Evolutionary conservation across 352 stramenopile species (phyloP).

Genomic region (Pythium oligandrum): DNA sequence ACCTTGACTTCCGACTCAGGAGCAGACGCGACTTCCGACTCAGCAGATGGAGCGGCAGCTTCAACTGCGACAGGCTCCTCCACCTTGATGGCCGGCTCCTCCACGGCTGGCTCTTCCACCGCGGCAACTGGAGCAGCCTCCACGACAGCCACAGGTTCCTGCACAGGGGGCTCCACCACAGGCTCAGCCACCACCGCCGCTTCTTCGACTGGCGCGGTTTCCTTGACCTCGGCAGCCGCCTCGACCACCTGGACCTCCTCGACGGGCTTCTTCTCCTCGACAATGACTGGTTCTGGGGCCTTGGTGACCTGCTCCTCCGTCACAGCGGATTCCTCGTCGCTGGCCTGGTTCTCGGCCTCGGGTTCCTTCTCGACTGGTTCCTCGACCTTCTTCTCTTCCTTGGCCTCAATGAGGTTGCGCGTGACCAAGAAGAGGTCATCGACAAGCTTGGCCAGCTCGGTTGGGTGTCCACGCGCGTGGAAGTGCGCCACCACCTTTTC

Average conservation of each 20-base stretch:
- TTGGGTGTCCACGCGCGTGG: constrained; percentile 31
- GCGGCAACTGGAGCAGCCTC: constrained; percentile 16
- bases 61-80: not conserved
- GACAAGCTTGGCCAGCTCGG: constrained; percentile 37
- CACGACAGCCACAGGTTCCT: not conserved
- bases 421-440: constrained; percentile 53
- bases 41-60: not conserved
- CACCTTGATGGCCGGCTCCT: constrained; percentile 13
- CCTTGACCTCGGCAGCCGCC: not conserved
- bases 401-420: constrained; percentile 14
- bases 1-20: constrained; percentile 1
- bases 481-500: constrained; percentile 48
- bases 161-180: constrained; percentile 1
- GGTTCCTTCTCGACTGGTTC: constrained; percentile 13
- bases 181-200: not conserved
- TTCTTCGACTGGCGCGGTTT: not conserved
- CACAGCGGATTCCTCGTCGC: constrained; percentile 14
- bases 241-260: not conserved
- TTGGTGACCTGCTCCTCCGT: constrained; percentile 11
- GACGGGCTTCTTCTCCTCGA: not conserved
- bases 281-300: constrained; percentile 12
- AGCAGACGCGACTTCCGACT: not conserved
- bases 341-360: constrained; percentile 11
- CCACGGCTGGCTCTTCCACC: constrained; percentile 11
- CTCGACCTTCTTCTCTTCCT: constrained; percentile 8